Conservation (phyloP, 345 rosid genomes). For the Pistacia integerrima region DNA sequence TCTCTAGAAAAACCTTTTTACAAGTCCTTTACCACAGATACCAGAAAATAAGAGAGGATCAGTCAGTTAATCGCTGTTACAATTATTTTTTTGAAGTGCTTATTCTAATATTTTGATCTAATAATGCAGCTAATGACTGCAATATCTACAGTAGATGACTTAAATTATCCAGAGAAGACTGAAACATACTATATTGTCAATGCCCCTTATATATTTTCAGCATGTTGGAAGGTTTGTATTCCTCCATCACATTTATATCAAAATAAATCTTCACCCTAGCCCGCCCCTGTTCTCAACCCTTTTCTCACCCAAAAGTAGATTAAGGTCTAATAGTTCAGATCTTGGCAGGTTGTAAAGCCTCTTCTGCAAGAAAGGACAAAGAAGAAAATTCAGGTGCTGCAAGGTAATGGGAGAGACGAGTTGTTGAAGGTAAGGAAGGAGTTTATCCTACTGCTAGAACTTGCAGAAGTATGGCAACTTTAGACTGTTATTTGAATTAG, state of each 20-base stretch:
- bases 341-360: conserved; percentile 75
- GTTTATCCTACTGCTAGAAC: not conserved
- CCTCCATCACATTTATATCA: not conserved
- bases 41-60: not conserved
- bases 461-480: not conserved
- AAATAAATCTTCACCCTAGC: not conserved
- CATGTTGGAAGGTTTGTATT: conserved; percentile 82
- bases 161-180: conserved; percentile 96
- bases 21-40: no score
- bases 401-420: conserved; percentile 84
- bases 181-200: conserved; percentile 87
- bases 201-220: conserved; percentile 86
- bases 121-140: conserved; percentile 72
- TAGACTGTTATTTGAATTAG: not conserved
- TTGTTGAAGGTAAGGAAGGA: conserved; percentile 66
- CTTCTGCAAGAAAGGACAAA: conserved; percentile 93
- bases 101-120: conserved; percentile 7
- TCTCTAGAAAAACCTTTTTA: no score
- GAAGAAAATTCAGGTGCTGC: conserved; percentile 84
- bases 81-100: not conserved
- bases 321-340: conserved; percentile 10
- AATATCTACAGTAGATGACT: conserved; percentile 83
- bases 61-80: not conserved
- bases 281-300: not conserved
- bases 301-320: not conserved